Percentiles rank a stretch among this genome's conserved stretches.
Evolutionary conservation across 208 protist species (phyloP).

Genomic region (Leptomonas seymouri): DNA sequence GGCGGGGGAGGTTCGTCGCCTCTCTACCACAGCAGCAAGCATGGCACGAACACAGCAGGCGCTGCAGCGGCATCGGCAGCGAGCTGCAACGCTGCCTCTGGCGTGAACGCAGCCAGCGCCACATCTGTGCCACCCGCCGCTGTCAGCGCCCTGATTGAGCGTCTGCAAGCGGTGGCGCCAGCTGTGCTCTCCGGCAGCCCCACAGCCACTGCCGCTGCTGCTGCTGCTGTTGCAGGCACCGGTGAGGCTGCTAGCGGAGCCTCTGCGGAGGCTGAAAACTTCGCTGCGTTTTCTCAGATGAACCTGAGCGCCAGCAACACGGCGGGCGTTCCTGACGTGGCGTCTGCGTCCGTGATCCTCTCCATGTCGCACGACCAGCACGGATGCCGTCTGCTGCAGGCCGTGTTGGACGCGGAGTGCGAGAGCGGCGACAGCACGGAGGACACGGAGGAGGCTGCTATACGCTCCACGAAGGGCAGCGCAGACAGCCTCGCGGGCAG

Average conservation of each 20-base stretch:
- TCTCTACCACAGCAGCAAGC: conserved; percentile 6
- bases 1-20: not conserved
- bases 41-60: not conserved
- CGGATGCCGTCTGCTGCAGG: conserved; percentile 70
- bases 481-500: not conserved
- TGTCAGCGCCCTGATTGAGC: conserved; percentile 18
- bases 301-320: not conserved
- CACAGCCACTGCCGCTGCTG: not conserved
- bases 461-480: not conserved
- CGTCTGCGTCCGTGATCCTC: conserved; percentile 30
- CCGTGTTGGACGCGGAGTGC: conserved; percentile 55
- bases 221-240: not conserved
- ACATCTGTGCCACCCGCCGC: conserved; percentile 17
- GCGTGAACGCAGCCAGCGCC: not conserved
- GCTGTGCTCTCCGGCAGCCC: conserved; percentile 4
- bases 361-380: conserved; percentile 59
- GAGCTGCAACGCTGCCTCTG: not conserved
- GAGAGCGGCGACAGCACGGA: conserved; percentile 5
- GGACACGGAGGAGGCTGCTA: not conserved
- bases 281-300: not conserved
- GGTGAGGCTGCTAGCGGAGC: too few species aligned
- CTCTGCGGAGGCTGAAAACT: not conserved
- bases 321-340: conserved; percentile 13
- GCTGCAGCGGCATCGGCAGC: not conserved
- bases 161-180: conserved; percentile 14